These are phyloP conservation scores for Coemansia sp. DNA, from an alignment of 192 early-diverging fungal species.

Conservation along the genomic window DNA sequence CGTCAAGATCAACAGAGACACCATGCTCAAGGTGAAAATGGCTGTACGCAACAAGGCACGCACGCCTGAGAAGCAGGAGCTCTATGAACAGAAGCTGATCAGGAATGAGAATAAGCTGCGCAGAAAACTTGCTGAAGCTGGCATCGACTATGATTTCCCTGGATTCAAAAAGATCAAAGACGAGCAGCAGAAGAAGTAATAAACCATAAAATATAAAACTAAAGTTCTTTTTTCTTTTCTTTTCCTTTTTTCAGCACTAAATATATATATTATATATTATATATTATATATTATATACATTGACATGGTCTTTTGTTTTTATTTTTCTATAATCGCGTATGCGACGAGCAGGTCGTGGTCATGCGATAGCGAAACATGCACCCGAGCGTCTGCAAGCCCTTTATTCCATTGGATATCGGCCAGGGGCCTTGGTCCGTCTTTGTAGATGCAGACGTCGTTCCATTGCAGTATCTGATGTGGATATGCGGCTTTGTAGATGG, in stretches of 20 bases:
- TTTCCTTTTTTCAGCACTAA: too few relatives aligned
- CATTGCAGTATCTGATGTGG: conserved; percentile 33
- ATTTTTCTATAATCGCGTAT: conserved; percentile 26
- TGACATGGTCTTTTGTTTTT: too few relatives aligned
- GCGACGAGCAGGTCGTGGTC: conserved; percentile 24
- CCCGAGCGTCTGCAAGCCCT: not conserved
- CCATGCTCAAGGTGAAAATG: conserved; percentile 28
- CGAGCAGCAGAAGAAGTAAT: not conserved
- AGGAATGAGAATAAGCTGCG: conserved; percentile 61
- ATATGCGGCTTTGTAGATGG: conserved; percentile 45
- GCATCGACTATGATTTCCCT: conserved; percentile 89
- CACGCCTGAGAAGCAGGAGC: conserved; percentile 51
- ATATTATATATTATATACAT: not conserved
- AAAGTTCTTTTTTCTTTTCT: conserved; percentile 5
- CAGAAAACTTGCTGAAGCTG: conserved; percentile 60
- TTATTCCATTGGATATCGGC: conserved; percentile 19
- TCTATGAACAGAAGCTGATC: conserved; percentile 52
- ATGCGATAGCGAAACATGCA: conserved; percentile 42
- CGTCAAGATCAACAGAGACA: not conserved
- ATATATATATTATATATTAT: not conserved
- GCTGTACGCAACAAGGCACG: conserved; percentile 53
- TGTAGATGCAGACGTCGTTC: conserved; percentile 29
- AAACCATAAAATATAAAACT: not conserved
- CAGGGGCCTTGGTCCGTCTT: conserved; percentile 15
- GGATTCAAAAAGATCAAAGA: conserved; percentile 57